Base-by-base conservation (phyloP, 1,284 basidiomycete species). In the Cryptococcus amylolentus region DNA sequence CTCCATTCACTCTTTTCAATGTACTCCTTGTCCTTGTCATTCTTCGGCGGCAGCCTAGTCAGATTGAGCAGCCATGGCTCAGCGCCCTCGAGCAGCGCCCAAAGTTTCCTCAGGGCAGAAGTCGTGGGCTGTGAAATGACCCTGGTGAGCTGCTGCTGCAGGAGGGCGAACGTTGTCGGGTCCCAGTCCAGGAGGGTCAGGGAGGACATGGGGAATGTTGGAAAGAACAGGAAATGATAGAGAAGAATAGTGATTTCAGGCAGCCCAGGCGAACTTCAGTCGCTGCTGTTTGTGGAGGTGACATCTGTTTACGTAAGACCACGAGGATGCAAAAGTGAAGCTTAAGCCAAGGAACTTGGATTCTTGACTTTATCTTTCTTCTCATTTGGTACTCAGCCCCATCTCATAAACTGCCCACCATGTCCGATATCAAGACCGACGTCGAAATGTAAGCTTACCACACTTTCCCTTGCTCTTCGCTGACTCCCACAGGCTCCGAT, bases 21-120 rank as follows among this genome's bases (percentile, higher is more conserved):
- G 35, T 61, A 50, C 49, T 63, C 59, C 58, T 69, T 70, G 61
- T 74, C 72, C 52, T 63, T 64, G 3, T 69, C 66, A 49, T 61
- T 72, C 1, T 64, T 68, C 3, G 49, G 54, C 8, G 74, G 71
- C 18, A 76, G 52, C 14, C 60, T 60, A 0, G 70, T 69, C 35
- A 76, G 62, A 0, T 63, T 49, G 16, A 71, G 54, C 13, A 76
- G 62, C 74, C 74, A 76, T 38, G 74, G 74, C 35, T 66, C 58
- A 0, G 72, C 71, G 27, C 66, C 60, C 18, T 73, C 68, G 35
- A 76, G 66, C 51, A 64, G 60, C 13, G 51, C 50, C 43, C 60
- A 61, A 9, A 76, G 61, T 40, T 62, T 63, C 26, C 70, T 60
- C 8, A 76, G 46, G 2, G 67, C 58, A 8, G 71, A 70, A 4